Evolutionary conservation across 169 alveolate genomes (phyloP), one percentile per base, ranked within the genome.

Genomic region (Eimeria necatrix): DNA sequence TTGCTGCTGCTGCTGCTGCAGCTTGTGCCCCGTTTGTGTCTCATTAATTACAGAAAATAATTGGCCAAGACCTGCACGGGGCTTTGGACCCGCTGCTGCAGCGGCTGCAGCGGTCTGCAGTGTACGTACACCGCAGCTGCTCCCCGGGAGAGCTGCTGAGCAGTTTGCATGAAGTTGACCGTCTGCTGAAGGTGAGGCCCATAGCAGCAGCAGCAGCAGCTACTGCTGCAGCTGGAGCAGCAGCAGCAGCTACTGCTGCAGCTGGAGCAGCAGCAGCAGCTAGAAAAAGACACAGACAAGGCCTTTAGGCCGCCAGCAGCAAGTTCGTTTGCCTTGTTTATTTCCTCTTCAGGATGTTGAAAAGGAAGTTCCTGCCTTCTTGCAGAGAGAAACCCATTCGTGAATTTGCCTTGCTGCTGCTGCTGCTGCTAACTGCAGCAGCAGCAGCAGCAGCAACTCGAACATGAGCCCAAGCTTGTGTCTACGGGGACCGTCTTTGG

Each of bases 21-120:
- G 41, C 41, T 32, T 32, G 0, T 32, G 41, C 41, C 41, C 41
- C 3, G 41, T 32, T 32, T 32, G 41, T 32, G 41, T 32, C 41
- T 32, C 41, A 32, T 32, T 32, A 32, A 32, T 32, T 32, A 56
- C 84, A 73, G 84, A 24, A 41, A 22, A 49, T 8, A 9, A 24
- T 73, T 7, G 49, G 56, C 0, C 52, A 26, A 2, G 53, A 73
- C 26, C 8, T 73, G 84, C 84, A 73, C 26, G 53, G n/a, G 14
- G 4, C 84, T 3, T 73, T 73, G 46, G 84, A 73, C 7, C 52
- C 52, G 49, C 53, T 73, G 84, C 84, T 73, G 84, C 49, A 41
- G 84, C 49, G 84, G 53, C 84, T 73, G 84, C 84, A 24, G 84
- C 49, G 84, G 26, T 22, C 84, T 73, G 84, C 84, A 46, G 84